Evolutionary conservation across 2,329 filamentous ascomycete genomes (phyloP).

Genomic region (Colletotrichum falcatum): DNA sequence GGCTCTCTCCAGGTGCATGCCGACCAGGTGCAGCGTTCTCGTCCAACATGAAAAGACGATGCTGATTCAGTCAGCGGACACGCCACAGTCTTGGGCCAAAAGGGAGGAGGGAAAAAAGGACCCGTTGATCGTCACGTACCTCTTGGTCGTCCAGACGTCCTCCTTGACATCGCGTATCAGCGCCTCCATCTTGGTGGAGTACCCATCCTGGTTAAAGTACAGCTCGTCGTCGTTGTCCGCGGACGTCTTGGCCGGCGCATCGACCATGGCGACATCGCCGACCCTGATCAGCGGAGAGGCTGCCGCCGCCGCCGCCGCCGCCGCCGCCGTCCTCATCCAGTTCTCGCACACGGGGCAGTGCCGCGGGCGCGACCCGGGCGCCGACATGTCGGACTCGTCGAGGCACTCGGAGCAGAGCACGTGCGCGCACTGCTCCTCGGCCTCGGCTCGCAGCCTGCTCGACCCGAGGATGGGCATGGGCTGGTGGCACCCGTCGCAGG

Average conservation of each 20-base stretch:
- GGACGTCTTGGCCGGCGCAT: background rate
- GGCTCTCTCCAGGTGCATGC: slow-evolving; percentile 45
- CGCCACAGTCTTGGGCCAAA: background rate
- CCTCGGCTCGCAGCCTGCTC: slow-evolving; percentile 40
- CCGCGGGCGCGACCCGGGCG: background rate
- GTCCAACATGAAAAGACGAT: slow-evolving; percentile 63
- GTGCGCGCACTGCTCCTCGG: slow-evolving; percentile 47
- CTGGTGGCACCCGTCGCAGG: slow-evolving; percentile 50
- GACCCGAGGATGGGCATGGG: slow-evolving; percentile 48
- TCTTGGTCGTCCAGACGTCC: slow-evolving; percentile 45
- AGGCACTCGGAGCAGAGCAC: slow-evolving; percentile 50
- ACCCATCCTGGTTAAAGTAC: slow-evolving; percentile 47
- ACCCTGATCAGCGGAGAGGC: slow-evolving; percentile 10
- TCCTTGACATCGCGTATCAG: slow-evolving; percentile 49
- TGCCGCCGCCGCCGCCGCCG: background rate
- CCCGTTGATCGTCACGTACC: slow-evolving; percentile 38
- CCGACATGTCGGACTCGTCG: slow-evolving; percentile 39
- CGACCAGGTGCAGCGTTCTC: slow-evolving; percentile 54
- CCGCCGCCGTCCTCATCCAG: slow-evolving; percentile 23
- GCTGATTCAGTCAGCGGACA: slow-evolving; percentile 43
- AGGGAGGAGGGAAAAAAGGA: no score
- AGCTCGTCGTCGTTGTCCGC: slow-evolving; percentile 36
- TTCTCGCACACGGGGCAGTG: slow-evolving; percentile 45
- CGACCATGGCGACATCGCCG: slow-evolving; percentile 10
- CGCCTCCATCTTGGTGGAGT: slow-evolving; percentile 51